These are phyloP conservation scores for Colletotrichum liriopes DNA, from an alignment of 2,329 filamentous ascomycete species.

Conservation along the genomic window DNA sequence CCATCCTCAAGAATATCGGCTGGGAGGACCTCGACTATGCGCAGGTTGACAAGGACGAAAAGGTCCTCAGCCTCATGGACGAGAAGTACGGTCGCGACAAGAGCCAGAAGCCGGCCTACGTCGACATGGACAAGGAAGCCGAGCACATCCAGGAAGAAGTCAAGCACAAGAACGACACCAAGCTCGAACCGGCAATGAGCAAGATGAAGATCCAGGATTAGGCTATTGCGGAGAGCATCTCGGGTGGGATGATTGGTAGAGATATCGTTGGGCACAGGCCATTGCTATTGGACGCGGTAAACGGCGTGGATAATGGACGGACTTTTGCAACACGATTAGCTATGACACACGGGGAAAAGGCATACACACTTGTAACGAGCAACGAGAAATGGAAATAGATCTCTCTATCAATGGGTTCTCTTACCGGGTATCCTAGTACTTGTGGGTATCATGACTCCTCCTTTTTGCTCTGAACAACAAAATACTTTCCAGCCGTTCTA, in stretches of 20 bases:
- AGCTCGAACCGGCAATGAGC: conserved; percentile 48
- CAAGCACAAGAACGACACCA: conserved; percentile 47
- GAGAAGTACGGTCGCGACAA: conserved; percentile 58
- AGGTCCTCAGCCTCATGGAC: conserved; percentile 50
- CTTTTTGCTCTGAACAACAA: conserved; percentile 79
- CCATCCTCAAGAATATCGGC: conserved; percentile 76
- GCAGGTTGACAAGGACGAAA: conserved; percentile 53
- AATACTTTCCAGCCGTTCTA: conserved; percentile 79
- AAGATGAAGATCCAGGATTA: conserved; percentile 45
- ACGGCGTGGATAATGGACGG: conserved; percentile 12
- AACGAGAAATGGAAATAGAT: conserved; percentile 28
- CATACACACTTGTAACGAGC: conserved; percentile 14
- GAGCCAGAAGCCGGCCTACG: conserved; percentile 30
- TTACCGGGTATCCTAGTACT: conserved; percentile 31
- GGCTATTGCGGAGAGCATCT: conserved; percentile 41
- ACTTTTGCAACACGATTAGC: conserved; percentile 24
- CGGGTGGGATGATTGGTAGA: conserved; percentile 36
- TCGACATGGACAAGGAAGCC: conserved; percentile 42
- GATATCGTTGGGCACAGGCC: conserved; percentile 26
- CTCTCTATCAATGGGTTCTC: conserved; percentile 18
- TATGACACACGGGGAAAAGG: not conserved
- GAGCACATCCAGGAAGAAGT: conserved; percentile 44
- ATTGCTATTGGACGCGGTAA: conserved; percentile 17
- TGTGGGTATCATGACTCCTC: conserved; percentile 33
- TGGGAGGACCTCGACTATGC: conserved; percentile 76